Conservation (phyloP, 1,139 yeast species). For the Candida sanyaensis region DNA sequence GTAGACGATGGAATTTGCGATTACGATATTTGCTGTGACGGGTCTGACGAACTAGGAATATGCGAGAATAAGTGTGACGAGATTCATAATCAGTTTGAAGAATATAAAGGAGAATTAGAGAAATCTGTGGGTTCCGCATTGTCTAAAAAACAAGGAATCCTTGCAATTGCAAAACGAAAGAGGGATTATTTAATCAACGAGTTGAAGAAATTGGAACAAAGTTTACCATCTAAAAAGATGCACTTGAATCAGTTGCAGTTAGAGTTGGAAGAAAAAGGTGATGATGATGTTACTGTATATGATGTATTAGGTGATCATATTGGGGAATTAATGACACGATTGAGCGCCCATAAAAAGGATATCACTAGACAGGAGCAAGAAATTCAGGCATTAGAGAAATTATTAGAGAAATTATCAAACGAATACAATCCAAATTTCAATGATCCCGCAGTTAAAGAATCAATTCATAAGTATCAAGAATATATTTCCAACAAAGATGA, state of each 20-base stretch:
- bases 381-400: conserved; percentile 36
- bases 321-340: conserved; percentile 12
- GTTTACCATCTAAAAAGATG: conserved; percentile 29
- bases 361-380: conserved; percentile 18
- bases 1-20: conserved; percentile 95
- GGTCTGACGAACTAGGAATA: conserved; percentile 72
- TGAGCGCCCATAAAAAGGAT: conserved; percentile 10
- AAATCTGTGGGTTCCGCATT: conserved; percentile 26
- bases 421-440: conserved; percentile 88
- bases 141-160: conserved; percentile 20
- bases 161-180: conserved; percentile 27
- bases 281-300: conserved; percentile 18
- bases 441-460: conserved; percentile 81
- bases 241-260: conserved; percentile 17
- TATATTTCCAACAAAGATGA: conserved; percentile 43
- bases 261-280: conserved; percentile 12
- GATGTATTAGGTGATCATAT: conserved; percentile 21
- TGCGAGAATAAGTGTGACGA: conserved; percentile 66
- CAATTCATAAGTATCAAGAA: conserved; percentile 63
- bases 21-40: conserved; percentile 88
- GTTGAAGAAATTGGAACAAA: conserved; percentile 23
- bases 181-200: conserved; percentile 24
- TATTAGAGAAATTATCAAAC: conserved; percentile 47
- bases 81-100: conserved; percentile 32
- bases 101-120: conserved; percentile 18